Conservation (phyloP, 2,329 filamentous ascomycete genomes). For the Erysiphe pulchra region DNA sequence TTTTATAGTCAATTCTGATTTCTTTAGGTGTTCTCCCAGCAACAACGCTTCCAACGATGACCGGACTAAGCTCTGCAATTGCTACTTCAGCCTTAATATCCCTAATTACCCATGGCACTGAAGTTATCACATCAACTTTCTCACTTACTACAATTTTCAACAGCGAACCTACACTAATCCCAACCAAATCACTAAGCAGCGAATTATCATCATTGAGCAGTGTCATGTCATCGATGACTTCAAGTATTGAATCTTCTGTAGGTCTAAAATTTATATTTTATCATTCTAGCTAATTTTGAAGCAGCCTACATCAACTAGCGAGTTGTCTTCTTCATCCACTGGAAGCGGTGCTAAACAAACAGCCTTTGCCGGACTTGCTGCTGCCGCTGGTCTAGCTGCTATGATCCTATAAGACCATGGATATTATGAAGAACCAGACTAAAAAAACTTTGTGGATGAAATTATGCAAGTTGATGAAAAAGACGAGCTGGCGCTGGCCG, state of each 20-base stretch:
- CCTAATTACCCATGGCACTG: conserved; percentile 5
- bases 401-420: conserved; percentile 10
- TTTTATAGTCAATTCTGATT: background rate
- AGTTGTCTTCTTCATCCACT: conserved; percentile 4
- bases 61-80: conserved; percentile 1
- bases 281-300: background rate
- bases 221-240: conserved; percentile 1
- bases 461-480: background rate
- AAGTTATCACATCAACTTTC: conserved; percentile 7
- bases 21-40: background rate
- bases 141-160: conserved; percentile 8
- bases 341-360: conserved; percentile 8
- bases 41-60: background rate
- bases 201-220: too few species aligned
- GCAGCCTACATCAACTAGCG: conserved; percentile 1
- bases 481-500: too few species aligned
- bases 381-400: conserved; percentile 11
- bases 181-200: conserved; percentile 1
- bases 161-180: conserved; percentile 5
- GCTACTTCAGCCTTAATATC: conserved; percentile 3
- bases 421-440: background rate
- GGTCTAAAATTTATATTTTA: background rate
- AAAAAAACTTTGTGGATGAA: background rate
- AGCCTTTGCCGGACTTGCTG: conserved; percentile 9
- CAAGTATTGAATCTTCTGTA: conserved; percentile 1